Evolutionary conservation across 495 filamentous ascomycete genomes (phyloP).

Genomic region (Penicillium antarcticum): DNA sequence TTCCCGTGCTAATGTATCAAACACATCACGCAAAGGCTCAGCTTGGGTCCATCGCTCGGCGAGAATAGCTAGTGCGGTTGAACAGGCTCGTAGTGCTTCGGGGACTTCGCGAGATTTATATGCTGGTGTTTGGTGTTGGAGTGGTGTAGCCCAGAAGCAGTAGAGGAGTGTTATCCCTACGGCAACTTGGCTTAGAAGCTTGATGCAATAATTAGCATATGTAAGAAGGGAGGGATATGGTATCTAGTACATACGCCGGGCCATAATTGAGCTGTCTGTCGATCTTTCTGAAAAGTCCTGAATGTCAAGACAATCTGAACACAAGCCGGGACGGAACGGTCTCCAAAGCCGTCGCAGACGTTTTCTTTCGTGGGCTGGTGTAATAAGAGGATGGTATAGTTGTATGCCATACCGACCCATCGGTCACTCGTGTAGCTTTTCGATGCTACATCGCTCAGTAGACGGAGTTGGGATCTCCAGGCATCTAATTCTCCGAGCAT

Average conservation of each 20-base stretch:
- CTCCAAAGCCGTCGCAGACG: constrained; percentile 5
- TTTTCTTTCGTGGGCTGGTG: constrained; percentile 17
- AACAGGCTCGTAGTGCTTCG: constrained; percentile 15
- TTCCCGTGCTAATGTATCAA: constrained; percentile 16
- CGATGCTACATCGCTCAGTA: constrained; percentile 11
- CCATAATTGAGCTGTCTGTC: constrained; percentile 22
- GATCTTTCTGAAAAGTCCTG: constrained; percentile 19
- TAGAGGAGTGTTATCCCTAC: constrained; percentile 20
- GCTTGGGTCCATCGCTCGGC: constrained; percentile 20
- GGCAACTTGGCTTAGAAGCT: constrained; percentile 22
- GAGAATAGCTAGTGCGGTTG: constrained; percentile 14
- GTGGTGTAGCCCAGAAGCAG: constrained; percentile 22
- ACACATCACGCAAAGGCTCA: constrained; percentile 19
- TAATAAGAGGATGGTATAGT: constrained; percentile 16
- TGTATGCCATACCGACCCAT: constrained; percentile 24
- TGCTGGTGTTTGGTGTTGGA: background rate
- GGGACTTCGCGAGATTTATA: constrained; percentile 5
- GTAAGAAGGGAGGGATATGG: background rate
- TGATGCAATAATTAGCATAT: background rate
- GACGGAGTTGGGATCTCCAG: constrained; percentile 16
- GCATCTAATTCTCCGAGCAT: constrained; percentile 15
- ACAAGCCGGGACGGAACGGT: constrained; percentile 12
- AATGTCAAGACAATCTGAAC: constrained; percentile 15
- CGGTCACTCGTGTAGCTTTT: constrained; percentile 18
- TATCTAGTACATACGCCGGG: constrained; percentile 14